Evolutionary conservation across 2,329 filamentous ascomycete species (phyloP).

Genomic region (Paramyrothecium roridum): DNA sequence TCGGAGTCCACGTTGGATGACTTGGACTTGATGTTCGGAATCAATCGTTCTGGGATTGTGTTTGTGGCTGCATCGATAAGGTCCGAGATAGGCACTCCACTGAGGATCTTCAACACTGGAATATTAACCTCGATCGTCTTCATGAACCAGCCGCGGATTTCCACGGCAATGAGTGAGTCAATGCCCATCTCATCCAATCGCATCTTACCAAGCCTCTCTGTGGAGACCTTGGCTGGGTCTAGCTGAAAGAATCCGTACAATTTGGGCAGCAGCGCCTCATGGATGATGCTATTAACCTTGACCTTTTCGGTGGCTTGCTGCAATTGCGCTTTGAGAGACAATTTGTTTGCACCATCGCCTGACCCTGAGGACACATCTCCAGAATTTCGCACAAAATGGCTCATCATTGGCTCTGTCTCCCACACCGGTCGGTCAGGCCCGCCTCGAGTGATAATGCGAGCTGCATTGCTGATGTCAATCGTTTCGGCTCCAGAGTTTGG

Average conservation of each 20-base stretch:
- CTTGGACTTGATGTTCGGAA: not conserved
- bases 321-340: not conserved
- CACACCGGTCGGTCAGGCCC: not conserved
- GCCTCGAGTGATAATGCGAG: not conserved
- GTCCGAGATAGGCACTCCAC: constrained; percentile 7
- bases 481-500: not conserved
- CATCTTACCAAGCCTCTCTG: not conserved
- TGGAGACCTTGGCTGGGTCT: not conserved
- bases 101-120: constrained; percentile 37
- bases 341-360: not conserved
- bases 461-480: not conserved
- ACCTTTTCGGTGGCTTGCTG: not conserved
- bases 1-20: not conserved
- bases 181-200: constrained; percentile 17
- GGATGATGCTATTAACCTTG: not conserved
- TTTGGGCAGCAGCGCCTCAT: not conserved
- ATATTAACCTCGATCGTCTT: constrained; percentile 39
- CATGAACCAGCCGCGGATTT: constrained; percentile 46
- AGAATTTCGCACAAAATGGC: not conserved
- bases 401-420: not conserved
- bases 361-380: not conserved
- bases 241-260: not conserved
- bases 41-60: not conserved
- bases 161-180: constrained; percentile 26
- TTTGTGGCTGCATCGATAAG: not conserved